Evolutionary conservation across 495 filamentous ascomycete genomes (phyloP).

Genomic region (Penicillium argentinense): DNA sequence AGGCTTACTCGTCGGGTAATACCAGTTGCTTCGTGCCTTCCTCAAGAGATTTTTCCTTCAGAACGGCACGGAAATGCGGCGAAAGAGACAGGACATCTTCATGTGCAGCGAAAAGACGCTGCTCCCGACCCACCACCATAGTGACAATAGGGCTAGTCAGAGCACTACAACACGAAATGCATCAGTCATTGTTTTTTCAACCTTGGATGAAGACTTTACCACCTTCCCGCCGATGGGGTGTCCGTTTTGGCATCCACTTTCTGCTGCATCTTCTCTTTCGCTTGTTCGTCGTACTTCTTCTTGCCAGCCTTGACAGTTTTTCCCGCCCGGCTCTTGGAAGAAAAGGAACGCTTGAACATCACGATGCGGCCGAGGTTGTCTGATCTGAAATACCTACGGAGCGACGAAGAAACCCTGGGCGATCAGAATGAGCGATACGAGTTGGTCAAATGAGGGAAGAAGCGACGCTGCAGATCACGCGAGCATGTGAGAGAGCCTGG

Average conservation of each 20-base stretch:
- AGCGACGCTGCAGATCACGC: slow-evolving; percentile 39
- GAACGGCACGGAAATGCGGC: slow-evolving; percentile 55
- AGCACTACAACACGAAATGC: slow-evolving; percentile 40
- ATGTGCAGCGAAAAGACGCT: slow-evolving; percentile 74
- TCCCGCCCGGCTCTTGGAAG: slow-evolving; percentile 69
- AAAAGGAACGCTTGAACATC: slow-evolving; percentile 87
- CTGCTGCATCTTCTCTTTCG: slow-evolving; percentile 75
- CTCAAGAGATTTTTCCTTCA: slow-evolving; percentile 58
- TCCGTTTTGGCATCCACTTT: slow-evolving; percentile 57
- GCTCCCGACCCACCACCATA: slow-evolving; percentile 74
- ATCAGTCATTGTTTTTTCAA: slow-evolving; percentile 26
- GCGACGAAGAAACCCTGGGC: slow-evolving; percentile 23
- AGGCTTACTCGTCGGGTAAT: slow-evolving; percentile 57
- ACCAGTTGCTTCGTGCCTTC: slow-evolving; percentile 54
- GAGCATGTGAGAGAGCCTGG: slow-evolving; percentile 37
- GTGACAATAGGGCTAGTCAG: slow-evolving; percentile 80
- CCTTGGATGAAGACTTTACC: slow-evolving; percentile 18
- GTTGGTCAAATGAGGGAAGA: slow-evolving; percentile 33
- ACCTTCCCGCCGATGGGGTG: slow-evolving; percentile 52
- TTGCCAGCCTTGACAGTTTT: slow-evolving; percentile 74
- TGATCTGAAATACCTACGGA: slow-evolving; percentile 13
- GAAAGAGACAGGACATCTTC: slow-evolving; percentile 63
- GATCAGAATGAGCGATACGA: slow-evolving; percentile 38
- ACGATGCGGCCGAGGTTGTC: slow-evolving; percentile 34
- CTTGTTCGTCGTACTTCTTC: slow-evolving; percentile 69